phyloP scores from a whole-genome alignment of 306 rosid species.

The Trifolium repens region DNA sequence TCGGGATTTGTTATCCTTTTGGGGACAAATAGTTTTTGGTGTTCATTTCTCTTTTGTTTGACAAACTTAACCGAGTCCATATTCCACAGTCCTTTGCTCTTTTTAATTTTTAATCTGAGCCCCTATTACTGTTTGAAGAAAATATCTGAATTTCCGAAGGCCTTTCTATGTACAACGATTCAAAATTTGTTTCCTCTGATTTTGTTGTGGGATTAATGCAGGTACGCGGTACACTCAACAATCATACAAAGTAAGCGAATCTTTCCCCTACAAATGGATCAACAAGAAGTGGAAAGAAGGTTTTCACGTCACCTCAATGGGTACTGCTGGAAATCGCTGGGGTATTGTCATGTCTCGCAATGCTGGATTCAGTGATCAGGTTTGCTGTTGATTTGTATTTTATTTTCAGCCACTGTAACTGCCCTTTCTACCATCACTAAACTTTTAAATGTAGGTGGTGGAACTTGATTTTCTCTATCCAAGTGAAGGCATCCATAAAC shows the following conservation, averaged over 20 bases:
- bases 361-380: constrained; percentile 96
- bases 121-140: not conserved
- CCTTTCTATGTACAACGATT: not conserved
- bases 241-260: constrained; percentile 98
- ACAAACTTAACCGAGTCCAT: not conserved
- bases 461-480: constrained; percentile 99
- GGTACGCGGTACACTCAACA: constrained; percentile 95
- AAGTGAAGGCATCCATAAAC: constrained; percentile 95
- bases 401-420: not conserved
- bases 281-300: constrained; percentile 99
- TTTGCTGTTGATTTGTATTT: constrained; percentile 40
- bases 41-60: not conserved
- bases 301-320: constrained; percentile 97
- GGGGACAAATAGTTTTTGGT: not conserved
- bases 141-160: constrained; percentile 3
- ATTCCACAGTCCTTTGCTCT: not conserved
- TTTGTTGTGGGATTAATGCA: constrained; percentile 40
- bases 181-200: not conserved
- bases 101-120: not conserved
- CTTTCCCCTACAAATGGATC: constrained; percentile 98
- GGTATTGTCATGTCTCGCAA: constrained; percentile 98
- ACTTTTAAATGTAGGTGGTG: constrained; percentile 62
- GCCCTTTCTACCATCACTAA: not conserved
- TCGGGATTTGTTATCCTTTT: constrained; percentile 8
- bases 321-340: constrained; percentile 97